phyloP scores from a whole-genome alignment of 306 rosid genomes.

The Boehmeria nivea region DNA sequence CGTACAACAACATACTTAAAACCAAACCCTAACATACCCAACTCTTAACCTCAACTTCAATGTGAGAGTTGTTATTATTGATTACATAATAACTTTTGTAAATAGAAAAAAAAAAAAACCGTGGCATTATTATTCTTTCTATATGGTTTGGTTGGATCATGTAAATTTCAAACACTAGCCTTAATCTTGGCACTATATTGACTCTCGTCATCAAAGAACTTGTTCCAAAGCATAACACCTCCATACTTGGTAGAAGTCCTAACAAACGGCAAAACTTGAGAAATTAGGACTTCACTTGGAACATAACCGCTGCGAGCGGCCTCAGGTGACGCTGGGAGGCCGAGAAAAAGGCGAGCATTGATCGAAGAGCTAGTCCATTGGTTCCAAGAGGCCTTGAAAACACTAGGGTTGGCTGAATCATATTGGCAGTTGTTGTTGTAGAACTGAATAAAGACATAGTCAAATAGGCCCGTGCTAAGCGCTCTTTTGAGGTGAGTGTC shows the following conservation, averaged over 20 bases:
- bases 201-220: conserved; percentile 10
- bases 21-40: no score
- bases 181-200: conserved; percentile 3
- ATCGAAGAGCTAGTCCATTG: conserved; percentile 27
- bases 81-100: no score
- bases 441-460: conserved; percentile 31
- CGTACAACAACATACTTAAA: no score
- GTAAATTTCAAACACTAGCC: neutral
- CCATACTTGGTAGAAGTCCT: conserved; percentile 17
- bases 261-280: conserved; percentile 20
- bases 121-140: no score
- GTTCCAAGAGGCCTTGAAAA: conserved; percentile 20
- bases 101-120: no score
- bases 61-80: no score
- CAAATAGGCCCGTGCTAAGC: conserved; percentile 26
- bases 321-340: conserved; percentile 15
- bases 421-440: conserved; percentile 26
- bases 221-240: conserved; percentile 26
- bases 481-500: conserved; percentile 3
- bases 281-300: conserved; percentile 5
- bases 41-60: no score
- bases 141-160: no score
- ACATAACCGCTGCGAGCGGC: conserved; percentile 19
- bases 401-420: conserved; percentile 6
- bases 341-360: conserved; percentile 14